Evolutionary conservation across 257 asterid genomes (phyloP).

Genomic region (Capsicum chinense): DNA sequence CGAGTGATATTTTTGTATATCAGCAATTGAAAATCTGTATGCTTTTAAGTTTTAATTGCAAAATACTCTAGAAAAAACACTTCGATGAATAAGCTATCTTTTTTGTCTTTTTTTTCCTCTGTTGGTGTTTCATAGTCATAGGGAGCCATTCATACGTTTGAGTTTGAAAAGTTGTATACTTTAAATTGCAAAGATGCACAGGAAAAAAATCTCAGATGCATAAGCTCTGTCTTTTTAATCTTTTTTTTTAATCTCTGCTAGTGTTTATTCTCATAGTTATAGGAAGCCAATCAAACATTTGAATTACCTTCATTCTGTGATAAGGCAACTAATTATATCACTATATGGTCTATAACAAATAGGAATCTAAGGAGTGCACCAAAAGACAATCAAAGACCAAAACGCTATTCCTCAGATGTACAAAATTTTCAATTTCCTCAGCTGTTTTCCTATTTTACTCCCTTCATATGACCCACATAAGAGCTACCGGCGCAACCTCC

Average conservation of each 20-base stretch:
- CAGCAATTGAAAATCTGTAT: neutral
- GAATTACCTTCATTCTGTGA: neutral
- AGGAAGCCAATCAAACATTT: neutral
- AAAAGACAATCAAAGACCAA: too few species aligned
- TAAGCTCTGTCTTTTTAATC: too few species aligned
- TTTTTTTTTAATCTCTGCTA: neutral
- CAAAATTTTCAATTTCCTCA: neutral
- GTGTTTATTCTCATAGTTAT: neutral
- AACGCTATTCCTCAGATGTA: neutral
- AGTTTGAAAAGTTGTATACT: neutral
- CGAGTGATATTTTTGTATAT: neutral
- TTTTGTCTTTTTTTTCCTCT: neutral
- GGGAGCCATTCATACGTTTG: neutral
- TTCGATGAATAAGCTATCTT: neutral
- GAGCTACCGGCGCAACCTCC: neutral
- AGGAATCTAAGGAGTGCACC: too few species aligned
- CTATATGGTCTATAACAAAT: too few species aligned
- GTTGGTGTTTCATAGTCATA: neutral
- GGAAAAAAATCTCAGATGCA: too few species aligned
- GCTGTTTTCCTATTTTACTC: neutral
- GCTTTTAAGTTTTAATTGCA: slow-evolving; percentile 8
- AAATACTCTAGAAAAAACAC: neutral
- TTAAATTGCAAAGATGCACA: too few species aligned
- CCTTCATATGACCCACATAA: neutral
- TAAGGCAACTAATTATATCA: too few species aligned